These are phyloP conservation scores for Wickerhamiella sergipiensis DNA, from an alignment of 805 yeast genomes.

Conservation along the genomic window DNA sequence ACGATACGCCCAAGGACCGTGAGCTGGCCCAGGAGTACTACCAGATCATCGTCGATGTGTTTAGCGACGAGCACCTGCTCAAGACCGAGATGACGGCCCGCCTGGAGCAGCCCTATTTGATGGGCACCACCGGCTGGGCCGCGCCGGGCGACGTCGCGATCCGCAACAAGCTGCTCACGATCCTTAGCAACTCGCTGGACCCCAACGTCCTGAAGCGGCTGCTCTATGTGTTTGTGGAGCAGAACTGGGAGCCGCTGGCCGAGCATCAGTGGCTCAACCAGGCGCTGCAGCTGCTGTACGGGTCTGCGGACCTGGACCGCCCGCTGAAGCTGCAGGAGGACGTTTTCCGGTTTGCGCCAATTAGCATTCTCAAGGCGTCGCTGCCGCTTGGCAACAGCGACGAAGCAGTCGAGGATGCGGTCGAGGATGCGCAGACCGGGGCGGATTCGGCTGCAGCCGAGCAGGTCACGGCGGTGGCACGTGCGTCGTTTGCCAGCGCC, in stretches of 20 bases:
- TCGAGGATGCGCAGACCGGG: no score
- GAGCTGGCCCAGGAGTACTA: slow-evolving; percentile 66
- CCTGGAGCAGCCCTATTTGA: slow-evolving; percentile 91
- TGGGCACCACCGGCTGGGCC: slow-evolving; percentile 60
- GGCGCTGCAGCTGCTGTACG: slow-evolving; percentile 75
- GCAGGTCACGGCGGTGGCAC: slow-evolving; percentile 12
- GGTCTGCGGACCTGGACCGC: slow-evolving; percentile 48
- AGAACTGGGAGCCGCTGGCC: slow-evolving; percentile 90
- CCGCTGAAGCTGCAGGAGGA: slow-evolving; percentile 29
- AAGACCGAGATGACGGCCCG: slow-evolving; percentile 84
- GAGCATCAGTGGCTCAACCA: slow-evolving; percentile 93
- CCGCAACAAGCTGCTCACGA: slow-evolving; percentile 64
- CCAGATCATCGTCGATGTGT: slow-evolving; percentile 74
- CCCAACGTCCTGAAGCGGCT: slow-evolving; percentile 64
- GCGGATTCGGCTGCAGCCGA: slow-evolving; percentile 16
- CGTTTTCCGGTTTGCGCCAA: slow-evolving; percentile 21
- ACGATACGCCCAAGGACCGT: slow-evolving; percentile 70
- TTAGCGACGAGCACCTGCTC: slow-evolving; percentile 62
- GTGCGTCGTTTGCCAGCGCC: not conserved
- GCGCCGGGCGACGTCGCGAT: slow-evolving; percentile 47
- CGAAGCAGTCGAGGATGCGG: slow-evolving; percentile 15
- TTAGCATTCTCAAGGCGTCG: slow-evolving; percentile 14
- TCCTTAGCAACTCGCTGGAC: slow-evolving; percentile 67
- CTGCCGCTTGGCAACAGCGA: slow-evolving; percentile 5
- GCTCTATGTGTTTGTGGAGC: slow-evolving; percentile 81